Percentiles rank a stretch among this genome's conserved stretches.
These are phyloP conservation scores for Xylariaceae sp. DNA, from an alignment of 2,329 filamentous ascomycete genomes.

Conservation along the genomic window DNA sequence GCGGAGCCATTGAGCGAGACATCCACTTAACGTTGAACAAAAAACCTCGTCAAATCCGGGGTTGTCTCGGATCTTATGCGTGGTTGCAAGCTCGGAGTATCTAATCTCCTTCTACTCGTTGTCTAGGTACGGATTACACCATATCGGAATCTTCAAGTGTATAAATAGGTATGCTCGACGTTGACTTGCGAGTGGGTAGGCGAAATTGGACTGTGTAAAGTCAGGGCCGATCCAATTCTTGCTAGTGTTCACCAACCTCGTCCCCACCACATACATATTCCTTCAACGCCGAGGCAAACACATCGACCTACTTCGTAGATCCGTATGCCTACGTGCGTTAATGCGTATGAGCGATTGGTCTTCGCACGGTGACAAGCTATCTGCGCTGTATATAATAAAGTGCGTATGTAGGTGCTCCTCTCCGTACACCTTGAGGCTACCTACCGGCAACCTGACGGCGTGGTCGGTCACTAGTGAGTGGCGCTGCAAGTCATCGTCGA, in stretches of 20 bases:
- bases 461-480: background rate
- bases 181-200: background rate
- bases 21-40: constrained; percentile 7
- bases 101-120: background rate
- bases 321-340: too few species aligned
- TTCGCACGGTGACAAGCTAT: background rate
- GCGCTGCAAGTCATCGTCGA: constrained; percentile 2
- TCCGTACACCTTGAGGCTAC: background rate
- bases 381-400: background rate
- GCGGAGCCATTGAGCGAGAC: constrained; percentile 13
- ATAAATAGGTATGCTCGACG: background rate
- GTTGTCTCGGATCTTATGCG: background rate
- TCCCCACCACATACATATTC: background rate
- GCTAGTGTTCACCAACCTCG: background rate
- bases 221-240: background rate
- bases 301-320: background rate
- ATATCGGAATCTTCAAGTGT: background rate
- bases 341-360: background rate
- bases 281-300: background rate
- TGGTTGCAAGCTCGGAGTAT: background rate
- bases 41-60: background rate
- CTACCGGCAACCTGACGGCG: background rate
- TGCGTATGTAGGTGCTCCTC: too few species aligned
- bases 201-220: background rate
- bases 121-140: background rate